These are phyloP conservation scores for Bombardia bombarda DNA, from an alignment of 495 filamentous ascomycete species.

Conservation along the genomic window DNA sequence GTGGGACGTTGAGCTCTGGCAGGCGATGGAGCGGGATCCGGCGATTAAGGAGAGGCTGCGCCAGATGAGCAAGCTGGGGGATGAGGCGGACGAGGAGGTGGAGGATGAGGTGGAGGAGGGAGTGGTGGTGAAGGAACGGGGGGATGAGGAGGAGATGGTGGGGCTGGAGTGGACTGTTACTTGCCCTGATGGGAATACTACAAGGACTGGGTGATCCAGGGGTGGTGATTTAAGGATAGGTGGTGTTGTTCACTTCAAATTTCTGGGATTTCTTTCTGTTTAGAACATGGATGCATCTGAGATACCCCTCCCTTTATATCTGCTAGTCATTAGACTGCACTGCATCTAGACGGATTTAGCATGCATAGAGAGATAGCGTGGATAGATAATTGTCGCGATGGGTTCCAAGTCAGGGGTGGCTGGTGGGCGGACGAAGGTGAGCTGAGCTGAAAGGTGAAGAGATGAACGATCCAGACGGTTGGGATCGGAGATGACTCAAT, in stretches of 20 bases:
- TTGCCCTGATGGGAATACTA: no score
- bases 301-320: slow-evolving; percentile 2
- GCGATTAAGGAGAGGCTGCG: slow-evolving; percentile 20
- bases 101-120: slow-evolving; percentile 4
- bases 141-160: neutral
- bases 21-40: slow-evolving; percentile 35
- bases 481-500: no score
- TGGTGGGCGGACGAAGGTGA: no score
- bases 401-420: no score
- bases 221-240: no score
- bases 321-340: neutral
- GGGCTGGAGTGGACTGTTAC: neutral
- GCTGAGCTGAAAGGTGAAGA: no score
- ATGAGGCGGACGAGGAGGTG: slow-evolving; percentile 6
- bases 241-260: no score
- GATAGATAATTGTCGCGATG: neutral
- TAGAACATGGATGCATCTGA: neutral
- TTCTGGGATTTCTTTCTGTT: no score
- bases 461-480: no score
- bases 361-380: no score
- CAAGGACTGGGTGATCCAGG: no score
- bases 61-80: slow-evolving; percentile 18
- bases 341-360: neutral
- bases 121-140: neutral
- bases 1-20: slow-evolving; percentile 40